Base-by-base conservation (phyloP, 75 land plant genomes). In the Larix kaempferi region DNA sequence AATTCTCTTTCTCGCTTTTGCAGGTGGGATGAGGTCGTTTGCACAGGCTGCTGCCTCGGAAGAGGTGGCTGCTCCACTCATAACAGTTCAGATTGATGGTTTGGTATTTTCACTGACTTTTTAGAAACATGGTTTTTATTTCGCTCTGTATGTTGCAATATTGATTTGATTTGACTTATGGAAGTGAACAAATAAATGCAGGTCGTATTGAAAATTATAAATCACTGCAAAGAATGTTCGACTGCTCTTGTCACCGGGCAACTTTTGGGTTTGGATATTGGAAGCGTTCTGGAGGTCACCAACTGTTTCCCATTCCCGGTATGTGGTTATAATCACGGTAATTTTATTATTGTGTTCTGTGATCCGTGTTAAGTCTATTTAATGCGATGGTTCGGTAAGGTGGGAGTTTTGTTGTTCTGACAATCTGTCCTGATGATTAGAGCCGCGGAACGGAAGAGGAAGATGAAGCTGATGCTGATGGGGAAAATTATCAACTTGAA, bases 221-320 rank as follows among this genome's bases (percentile, higher is more conserved):
- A 93, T 80, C 98, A 95, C 67, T 95, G 96, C 82, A 91, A 93
- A 79, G 98, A 95, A 63, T 95, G 93, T 75, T 83, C 89, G 80
- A 94, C 98, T 19, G 89, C 96, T 60, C 79, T 95, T 49, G 98
- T 95, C 25, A 95, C 98, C 0, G 98, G 98, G 2, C 96, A 95
- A 81, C 96, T 95, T 77, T 86, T 95, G 52, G 98, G 98, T 41
- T 82, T 95, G 56, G 98, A 95, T 84, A 95, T 95, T 77, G 98
- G 98, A 26, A 95, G 95, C 77, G 91, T 93, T 77, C 82, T 95
- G 86, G 98, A 95, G 85, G 94, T 95, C 59, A 93, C 98, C 56
- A 93, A 95, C 79, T 95, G 98, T 81, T 95, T 95, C 75, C 98
- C 98, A 4, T 93, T 95, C 61, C 96, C 98, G 88, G 98, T 95